Conservation (phyloP, 1,284 basidiomycete species). For the Austropuccinia psidii region DNA sequence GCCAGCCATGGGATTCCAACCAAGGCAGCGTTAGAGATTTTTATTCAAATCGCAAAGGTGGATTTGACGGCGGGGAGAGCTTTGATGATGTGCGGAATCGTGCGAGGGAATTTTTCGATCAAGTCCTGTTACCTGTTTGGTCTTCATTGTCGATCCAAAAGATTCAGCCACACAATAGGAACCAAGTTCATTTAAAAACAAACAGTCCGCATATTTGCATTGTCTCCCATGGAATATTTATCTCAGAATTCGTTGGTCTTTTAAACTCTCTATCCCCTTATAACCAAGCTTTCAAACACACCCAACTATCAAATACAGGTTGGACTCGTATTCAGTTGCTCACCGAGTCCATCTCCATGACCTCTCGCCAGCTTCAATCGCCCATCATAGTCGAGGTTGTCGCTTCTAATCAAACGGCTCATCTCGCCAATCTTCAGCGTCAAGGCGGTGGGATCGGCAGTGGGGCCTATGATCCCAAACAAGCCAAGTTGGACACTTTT, state of each 20-base stretch:
- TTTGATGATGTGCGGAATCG: background rate
- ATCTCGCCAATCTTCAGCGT: background rate
- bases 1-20: background rate
- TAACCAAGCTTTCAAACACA: background rate
- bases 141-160: background rate
- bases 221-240: conserved; percentile 21
- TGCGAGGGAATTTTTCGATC: background rate
- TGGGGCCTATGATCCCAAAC: conserved; percentile 3
- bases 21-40: background rate
- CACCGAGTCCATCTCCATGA: background rate
- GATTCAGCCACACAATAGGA: background rate
- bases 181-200: conserved; percentile 10
- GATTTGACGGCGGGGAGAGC: conserved; percentile 13
- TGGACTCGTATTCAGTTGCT: conserved; percentile 8
- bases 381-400: background rate
- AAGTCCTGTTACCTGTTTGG: background rate
- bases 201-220: no score
- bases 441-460: conserved; percentile 10
- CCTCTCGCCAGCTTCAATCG: background rate
- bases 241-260: background rate
- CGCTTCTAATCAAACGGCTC: background rate
- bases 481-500: conserved; percentile 10
- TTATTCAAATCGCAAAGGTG: background rate
- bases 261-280: background rate
- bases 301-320: conserved; percentile 18